These are phyloP conservation scores for Cicer yamashitae DNA, from an alignment of 306 rosid species.

Conservation along the genomic window DNA sequence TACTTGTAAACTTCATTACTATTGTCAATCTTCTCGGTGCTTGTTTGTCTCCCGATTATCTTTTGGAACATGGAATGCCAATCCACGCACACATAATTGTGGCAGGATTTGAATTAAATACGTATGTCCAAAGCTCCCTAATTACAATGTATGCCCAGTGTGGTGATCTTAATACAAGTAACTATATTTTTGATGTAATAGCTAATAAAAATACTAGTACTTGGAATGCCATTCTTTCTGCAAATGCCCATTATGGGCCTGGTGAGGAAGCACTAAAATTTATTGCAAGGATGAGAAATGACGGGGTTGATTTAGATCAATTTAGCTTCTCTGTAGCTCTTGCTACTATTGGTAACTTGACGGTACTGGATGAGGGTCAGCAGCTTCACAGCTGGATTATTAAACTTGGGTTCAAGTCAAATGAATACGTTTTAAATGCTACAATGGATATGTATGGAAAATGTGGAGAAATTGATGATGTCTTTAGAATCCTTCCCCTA, in stretches of 20 bases:
- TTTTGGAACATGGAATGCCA: slow-evolving; percentile 68
- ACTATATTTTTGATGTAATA: slow-evolving; percentile 60
- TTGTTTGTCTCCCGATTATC: slow-evolving; percentile 57
- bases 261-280: slow-evolving; percentile 82
- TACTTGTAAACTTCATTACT: slow-evolving; percentile 71
- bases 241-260: slow-evolving; percentile 69
- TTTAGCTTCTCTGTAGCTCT: slow-evolving; percentile 77
- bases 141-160: slow-evolving; percentile 85
- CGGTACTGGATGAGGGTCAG: slow-evolving; percentile 89
- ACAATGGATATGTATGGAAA: slow-evolving; percentile 97
- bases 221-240: slow-evolving; percentile 86
- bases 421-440: slow-evolving; percentile 72
- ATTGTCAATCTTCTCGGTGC: slow-evolving; percentile 70
- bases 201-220: slow-evolving; percentile 60
- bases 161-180: slow-evolving; percentile 69
- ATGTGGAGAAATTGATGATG: slow-evolving; percentile 86
- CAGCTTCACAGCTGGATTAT: slow-evolving; percentile 75
- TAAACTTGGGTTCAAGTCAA: slow-evolving; percentile 77
- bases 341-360: slow-evolving; percentile 71
- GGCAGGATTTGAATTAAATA: slow-evolving; percentile 75
- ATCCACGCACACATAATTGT: slow-evolving; percentile 66
- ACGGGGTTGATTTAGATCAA: slow-evolving; percentile 69
- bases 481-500: slow-evolving; percentile 64
- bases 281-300: slow-evolving; percentile 60
- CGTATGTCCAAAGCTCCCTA: slow-evolving; percentile 77